A percentile compares a stretch with the other conserved stretches of the same genome.
These are phyloP conservation scores for Trichoderma atroviride DNA, from an alignment of 2,329 filamentous ascomycete species.

Conservation along the genomic window DNA sequence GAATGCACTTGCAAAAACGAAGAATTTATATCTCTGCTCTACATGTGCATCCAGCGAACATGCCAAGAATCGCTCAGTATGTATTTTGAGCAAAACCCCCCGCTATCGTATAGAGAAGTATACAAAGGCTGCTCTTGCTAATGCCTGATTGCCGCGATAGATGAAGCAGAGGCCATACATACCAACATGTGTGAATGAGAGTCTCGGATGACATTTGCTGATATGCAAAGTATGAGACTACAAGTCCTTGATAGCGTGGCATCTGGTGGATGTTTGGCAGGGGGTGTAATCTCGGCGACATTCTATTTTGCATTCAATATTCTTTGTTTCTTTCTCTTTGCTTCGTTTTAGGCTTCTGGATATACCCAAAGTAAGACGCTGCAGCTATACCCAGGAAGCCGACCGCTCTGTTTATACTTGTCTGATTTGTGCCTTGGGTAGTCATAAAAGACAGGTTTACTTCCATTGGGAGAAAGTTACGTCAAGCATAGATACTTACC, in stretches of 20 bases:
- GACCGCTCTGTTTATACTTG: neutral
- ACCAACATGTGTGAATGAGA: neutral
- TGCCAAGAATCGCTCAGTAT: conserved; percentile 21
- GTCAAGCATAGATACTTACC: neutral
- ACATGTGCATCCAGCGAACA: conserved; percentile 20
- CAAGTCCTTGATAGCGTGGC: neutral
- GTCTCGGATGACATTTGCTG: neutral
- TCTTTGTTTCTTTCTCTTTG: neutral
- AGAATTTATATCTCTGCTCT: conserved; percentile 10
- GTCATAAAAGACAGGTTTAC: neutral
- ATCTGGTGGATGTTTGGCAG: neutral
- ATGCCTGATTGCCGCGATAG: neutral
- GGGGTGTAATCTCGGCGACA: neutral
- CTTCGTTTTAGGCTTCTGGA: neutral
- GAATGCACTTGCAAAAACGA: conserved; percentile 23
- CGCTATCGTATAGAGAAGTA: neutral
- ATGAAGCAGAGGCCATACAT: conserved; percentile 12
- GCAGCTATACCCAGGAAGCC: neutral
- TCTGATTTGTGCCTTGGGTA: too few relatives aligned
- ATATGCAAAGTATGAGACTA: neutral
- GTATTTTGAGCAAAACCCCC: neutral
- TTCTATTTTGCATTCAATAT: neutral
- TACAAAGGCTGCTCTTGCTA: neutral
- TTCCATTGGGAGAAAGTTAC: neutral
- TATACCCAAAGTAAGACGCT: neutral